phyloP scores from a whole-genome alignment of 495 filamentous ascomycete species.

The Xylaria grammica region DNA sequence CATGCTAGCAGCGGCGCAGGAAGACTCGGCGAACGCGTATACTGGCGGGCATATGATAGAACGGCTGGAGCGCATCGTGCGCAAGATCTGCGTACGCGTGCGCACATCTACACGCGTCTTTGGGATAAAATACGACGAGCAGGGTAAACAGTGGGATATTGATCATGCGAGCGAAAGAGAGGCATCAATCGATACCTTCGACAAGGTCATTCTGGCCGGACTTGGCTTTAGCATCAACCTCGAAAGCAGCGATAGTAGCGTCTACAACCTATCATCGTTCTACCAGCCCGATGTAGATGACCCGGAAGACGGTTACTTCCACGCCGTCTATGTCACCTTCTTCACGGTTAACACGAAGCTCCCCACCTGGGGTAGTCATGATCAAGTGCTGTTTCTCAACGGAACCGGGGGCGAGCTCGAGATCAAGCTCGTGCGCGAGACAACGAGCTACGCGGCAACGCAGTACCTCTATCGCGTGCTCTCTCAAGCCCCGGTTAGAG shows the following conservation, averaged over 20 bases:
- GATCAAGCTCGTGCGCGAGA: slow-evolving; percentile 3
- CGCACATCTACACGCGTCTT: slow-evolving; percentile 25
- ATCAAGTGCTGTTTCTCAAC: slow-evolving; percentile 31
- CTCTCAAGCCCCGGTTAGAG: slow-evolving; percentile 19
- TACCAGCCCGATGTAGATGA: background rate
- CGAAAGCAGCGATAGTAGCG: slow-evolving; percentile 8
- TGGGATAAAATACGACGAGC: slow-evolving; percentile 19
- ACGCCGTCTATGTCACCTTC: slow-evolving; percentile 26
- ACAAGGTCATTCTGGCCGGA: slow-evolving; percentile 32
- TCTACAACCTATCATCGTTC: slow-evolving; percentile 13
- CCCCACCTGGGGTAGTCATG: slow-evolving; percentile 12
- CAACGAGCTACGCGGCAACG: background rate
- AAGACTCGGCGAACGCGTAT: slow-evolving; percentile 30
- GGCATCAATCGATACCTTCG: slow-evolving; percentile 27
- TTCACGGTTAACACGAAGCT: slow-evolving; percentile 25
- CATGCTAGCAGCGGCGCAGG: slow-evolving; percentile 27
- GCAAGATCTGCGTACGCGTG: slow-evolving; percentile 15
- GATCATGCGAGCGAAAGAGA: slow-evolving; percentile 11
- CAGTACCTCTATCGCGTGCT: slow-evolving; percentile 35
- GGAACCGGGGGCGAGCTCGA: slow-evolving; percentile 23
- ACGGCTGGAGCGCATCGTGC: slow-evolving; percentile 28
- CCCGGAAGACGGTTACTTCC: slow-evolving; percentile 10
- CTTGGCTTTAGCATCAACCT: slow-evolving; percentile 22
- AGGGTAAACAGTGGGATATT: slow-evolving; percentile 28
- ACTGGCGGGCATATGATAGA: slow-evolving; percentile 31